Evolutionary conservation across 768 basidiomycete species (phyloP).

Genomic region (Russula dissimulans): DNA sequence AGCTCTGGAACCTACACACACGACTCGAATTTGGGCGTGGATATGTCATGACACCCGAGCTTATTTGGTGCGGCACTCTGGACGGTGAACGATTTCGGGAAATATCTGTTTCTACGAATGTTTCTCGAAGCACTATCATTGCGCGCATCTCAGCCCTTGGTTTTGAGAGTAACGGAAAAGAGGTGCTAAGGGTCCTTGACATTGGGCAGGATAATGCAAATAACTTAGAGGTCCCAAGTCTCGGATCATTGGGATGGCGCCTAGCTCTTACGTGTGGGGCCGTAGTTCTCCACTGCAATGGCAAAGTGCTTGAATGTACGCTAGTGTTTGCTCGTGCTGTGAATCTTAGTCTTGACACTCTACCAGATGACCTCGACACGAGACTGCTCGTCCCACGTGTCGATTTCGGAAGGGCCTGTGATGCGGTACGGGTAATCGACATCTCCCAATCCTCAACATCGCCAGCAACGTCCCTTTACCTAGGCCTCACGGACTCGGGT

Average conservation of each 20-base stretch:
- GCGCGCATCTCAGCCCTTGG: conserved; percentile 11
- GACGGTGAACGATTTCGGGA: conserved; percentile 15
- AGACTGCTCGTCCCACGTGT: neutral
- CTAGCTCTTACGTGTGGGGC: conserved; percentile 17
- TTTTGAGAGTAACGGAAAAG: neutral
- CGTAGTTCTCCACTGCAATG: conserved; percentile 5
- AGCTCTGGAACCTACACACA: conserved; percentile 63
- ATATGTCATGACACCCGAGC: conserved; percentile 50
- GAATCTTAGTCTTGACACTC: neutral
- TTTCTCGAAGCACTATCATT: neutral
- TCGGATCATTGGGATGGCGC: conserved; percentile 25
- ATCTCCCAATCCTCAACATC: neutral
- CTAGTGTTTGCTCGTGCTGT: neutral
- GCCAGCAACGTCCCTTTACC: neutral
- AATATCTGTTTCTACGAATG: conserved; percentile 4
- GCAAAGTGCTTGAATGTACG: conserved; percentile 16
- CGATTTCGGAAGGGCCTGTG: conserved; percentile 12
- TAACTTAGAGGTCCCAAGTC: neutral
- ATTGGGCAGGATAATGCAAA: neutral
- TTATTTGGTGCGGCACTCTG: conserved; percentile 27
- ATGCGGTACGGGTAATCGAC: conserved; percentile 3
- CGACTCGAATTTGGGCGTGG: conserved; percentile 47
- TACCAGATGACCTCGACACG: conserved; percentile 1
- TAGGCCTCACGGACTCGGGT: conserved; percentile 13
- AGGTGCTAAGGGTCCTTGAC: conserved; percentile 9